Evolutionary conservation across 805 yeast species (phyloP).

Genomic region (Myxozyma sirexii): DNA sequence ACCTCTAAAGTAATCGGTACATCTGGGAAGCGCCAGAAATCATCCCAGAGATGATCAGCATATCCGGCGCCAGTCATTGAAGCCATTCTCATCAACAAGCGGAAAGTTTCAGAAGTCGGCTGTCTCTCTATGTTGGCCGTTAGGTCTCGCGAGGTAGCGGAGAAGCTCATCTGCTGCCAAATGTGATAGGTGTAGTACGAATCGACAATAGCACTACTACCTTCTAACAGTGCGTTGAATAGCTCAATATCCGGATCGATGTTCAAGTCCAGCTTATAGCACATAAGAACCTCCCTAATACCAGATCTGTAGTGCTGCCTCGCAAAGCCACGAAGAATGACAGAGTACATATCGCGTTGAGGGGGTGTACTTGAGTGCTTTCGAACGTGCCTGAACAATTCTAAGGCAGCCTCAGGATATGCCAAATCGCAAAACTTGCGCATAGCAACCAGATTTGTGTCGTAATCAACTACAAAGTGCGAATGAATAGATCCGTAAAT

Average conservation of each 20-base stretch:
- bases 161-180: constrained; percentile 60
- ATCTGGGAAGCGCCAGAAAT: constrained; percentile 52
- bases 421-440: constrained; percentile 55
- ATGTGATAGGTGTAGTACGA: constrained; percentile 57
- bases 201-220: constrained; percentile 62
- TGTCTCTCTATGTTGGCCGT: constrained; percentile 6
- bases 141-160: constrained; percentile 52
- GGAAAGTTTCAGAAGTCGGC: constrained; percentile 62
- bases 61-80: constrained; percentile 57
- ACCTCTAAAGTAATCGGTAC: constrained; percentile 57
- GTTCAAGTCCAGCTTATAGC: constrained; percentile 62
- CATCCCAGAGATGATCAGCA: constrained; percentile 64
- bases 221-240: constrained; percentile 64
- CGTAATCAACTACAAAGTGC: constrained; percentile 59
- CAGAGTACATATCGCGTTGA: constrained; percentile 56
- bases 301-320: constrained; percentile 63
- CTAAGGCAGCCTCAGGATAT: constrained; percentile 63
- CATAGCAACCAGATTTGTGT: constrained; percentile 61
- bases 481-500: constrained; percentile 60
- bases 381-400: constrained; percentile 63
- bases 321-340: constrained; percentile 65
- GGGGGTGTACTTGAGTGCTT: constrained; percentile 37
- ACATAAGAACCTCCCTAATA: constrained; percentile 62
- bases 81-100: constrained; percentile 66
- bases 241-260: constrained; percentile 59